phyloP scores from a whole-genome alignment of 2,329 filamentous ascomycete species.

The Ascochyta lentis region DNA sequence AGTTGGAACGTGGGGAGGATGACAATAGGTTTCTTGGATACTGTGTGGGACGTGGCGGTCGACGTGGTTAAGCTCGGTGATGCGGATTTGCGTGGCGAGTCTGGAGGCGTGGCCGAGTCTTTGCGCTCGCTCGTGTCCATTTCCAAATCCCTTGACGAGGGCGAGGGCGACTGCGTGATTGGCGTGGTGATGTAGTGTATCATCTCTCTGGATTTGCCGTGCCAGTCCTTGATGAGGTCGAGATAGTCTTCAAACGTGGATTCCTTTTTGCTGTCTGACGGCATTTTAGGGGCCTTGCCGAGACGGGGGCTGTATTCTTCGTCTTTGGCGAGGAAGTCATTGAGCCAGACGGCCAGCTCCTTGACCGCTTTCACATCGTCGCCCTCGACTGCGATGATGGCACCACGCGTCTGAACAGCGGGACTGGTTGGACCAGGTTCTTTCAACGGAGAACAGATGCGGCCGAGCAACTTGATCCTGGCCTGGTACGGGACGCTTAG shows the following conservation, averaged over 20 bases:
- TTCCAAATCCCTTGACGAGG: conserved; percentile 22
- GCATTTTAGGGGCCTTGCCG: conserved; percentile 56
- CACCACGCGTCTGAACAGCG: conserved; percentile 65
- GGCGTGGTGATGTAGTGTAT: conserved; percentile 59
- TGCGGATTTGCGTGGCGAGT: conserved; percentile 4
- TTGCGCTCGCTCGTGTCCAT: conserved; percentile 16
- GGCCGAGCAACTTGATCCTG: conserved; percentile 78
- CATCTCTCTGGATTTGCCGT: conserved; percentile 75
- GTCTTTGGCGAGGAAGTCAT: conserved; percentile 59
- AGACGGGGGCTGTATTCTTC: conserved; percentile 59
- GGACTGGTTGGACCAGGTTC: conserved; percentile 32
- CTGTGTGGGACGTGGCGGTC: conserved; percentile 13
- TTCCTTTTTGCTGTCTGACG: conserved; percentile 46
- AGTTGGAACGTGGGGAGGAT: conserved; percentile 82
- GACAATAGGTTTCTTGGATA: conserved; percentile 67
- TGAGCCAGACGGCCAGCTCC: conserved; percentile 70
- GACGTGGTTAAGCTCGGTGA: conserved; percentile 7
- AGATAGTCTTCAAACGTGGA: conserved; percentile 64
- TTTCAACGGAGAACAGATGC: conserved; percentile 73
- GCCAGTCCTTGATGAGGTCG: conserved; percentile 74
- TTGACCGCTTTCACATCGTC: conserved; percentile 68
- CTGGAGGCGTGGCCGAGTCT: conserved; percentile 27
- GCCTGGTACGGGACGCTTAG: conserved; percentile 76
- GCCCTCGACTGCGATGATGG: conserved; percentile 84
- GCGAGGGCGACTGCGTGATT: conserved; percentile 1